Evolutionary conservation across 495 filamentous ascomycete genomes (phyloP).

Genomic region (Parachaetomium inaequale): DNA sequence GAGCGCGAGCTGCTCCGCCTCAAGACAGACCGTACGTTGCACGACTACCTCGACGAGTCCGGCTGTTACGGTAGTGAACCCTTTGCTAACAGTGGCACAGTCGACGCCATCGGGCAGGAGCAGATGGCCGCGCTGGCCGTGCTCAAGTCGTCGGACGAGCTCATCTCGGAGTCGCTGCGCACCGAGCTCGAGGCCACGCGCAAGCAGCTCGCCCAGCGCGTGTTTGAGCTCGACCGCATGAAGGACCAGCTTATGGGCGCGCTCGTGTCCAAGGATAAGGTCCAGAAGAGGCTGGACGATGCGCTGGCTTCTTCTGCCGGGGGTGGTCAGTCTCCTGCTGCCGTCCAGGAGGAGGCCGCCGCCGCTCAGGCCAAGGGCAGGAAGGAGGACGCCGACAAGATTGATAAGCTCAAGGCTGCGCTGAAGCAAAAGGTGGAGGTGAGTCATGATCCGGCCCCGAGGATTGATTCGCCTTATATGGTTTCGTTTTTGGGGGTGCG

Average conservation of each 20-base stretch:
- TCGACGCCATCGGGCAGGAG: slow-evolving; percentile 47
- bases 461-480: slow-evolving; percentile 18
- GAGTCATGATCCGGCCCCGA: slow-evolving; percentile 25
- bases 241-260: slow-evolving; percentile 50
- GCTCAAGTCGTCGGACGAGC: slow-evolving; percentile 51
- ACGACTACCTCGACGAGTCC: neutral
- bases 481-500: neutral
- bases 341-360: slow-evolving; percentile 10
- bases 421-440: slow-evolving; percentile 49
- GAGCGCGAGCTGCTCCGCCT: slow-evolving; percentile 45
- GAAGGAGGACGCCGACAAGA: slow-evolving; percentile 50
- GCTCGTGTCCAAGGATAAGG: slow-evolving; percentile 52
- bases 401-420: slow-evolving; percentile 47
- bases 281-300: slow-evolving; percentile 49
- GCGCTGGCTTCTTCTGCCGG: slow-evolving; percentile 19
- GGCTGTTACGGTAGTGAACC: slow-evolving; percentile 12
- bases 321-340: neutral
- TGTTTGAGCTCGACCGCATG: slow-evolving; percentile 47
- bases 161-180: slow-evolving; percentile 49
- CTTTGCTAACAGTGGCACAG: slow-evolving; percentile 26
- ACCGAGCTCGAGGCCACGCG: slow-evolving; percentile 49
- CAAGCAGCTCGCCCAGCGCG: slow-evolving; percentile 37
- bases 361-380: slow-evolving; percentile 29
- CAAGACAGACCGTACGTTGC: slow-evolving; percentile 37
- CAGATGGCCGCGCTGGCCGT: slow-evolving; percentile 46